Conservation (phyloP, 2,329 filamentous ascomycete genomes). For the Diplocarpon rosae region DNA sequence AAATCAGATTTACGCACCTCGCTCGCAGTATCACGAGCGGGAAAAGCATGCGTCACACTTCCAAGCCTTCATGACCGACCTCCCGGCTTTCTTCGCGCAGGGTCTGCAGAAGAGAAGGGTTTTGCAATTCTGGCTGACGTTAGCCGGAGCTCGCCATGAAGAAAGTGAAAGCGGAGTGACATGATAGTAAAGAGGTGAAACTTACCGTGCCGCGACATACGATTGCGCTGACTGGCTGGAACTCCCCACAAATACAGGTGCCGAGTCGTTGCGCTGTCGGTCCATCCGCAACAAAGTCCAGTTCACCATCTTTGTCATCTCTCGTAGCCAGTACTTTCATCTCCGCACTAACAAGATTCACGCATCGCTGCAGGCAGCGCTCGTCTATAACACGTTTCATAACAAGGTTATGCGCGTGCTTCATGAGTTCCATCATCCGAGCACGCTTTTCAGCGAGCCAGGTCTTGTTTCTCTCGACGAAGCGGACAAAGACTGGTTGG, state of each 20-base stretch:
- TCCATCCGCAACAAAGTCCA: neutral
- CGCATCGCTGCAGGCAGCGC: constrained; percentile 6
- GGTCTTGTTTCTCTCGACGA: constrained; percentile 16
- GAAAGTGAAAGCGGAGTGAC: too few relatives aligned
- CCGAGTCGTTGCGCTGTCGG: constrained; percentile 4
- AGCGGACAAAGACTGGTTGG: constrained; percentile 14
- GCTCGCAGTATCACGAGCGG: neutral
- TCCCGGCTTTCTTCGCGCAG: constrained; percentile 4
- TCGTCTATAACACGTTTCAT: constrained; percentile 14
- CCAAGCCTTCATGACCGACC: constrained; percentile 1
- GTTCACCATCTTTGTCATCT: constrained; percentile 1
- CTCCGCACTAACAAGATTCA: constrained; percentile 9
- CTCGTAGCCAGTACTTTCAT: neutral
- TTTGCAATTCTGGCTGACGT: constrained; percentile 10
- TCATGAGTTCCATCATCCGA: constrained; percentile 17
- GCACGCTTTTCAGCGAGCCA: constrained; percentile 19
- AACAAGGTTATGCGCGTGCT: constrained; percentile 15
- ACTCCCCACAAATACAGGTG: constrained; percentile 18
- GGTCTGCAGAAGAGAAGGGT: constrained; percentile 7
- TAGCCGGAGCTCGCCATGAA: neutral
- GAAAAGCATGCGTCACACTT: constrained; percentile 10
- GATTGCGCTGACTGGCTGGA: constrained; percentile 9
- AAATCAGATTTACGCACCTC: neutral
- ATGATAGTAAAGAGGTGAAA: neutral
- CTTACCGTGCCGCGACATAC: constrained; percentile 16